These are phyloP conservation scores for Aspergillus heteromorphus DNA, from an alignment of 495 filamentous ascomycete species.

Conservation along the genomic window DNA sequence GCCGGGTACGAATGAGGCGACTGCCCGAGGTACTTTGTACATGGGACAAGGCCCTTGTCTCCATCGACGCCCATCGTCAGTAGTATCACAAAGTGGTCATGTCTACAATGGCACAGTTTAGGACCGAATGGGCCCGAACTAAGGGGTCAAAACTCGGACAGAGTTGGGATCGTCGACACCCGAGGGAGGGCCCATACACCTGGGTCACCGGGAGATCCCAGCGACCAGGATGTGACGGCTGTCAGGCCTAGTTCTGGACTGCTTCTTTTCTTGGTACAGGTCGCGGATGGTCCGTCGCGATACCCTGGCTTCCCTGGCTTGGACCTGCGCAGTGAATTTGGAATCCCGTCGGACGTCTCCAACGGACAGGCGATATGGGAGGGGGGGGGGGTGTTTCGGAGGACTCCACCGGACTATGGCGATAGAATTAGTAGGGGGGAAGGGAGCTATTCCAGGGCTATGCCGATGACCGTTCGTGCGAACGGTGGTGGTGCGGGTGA, in stretches of 20 bases:
- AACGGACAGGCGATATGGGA: conserved; percentile 5
- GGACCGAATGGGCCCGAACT: conserved; percentile 7
- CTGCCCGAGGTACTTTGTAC: not conserved
- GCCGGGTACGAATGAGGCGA: not conserved
- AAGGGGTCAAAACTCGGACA: conserved; percentile 11
- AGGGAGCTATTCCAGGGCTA: not conserved
- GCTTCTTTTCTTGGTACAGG: conserved; percentile 7
- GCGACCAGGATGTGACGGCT: conserved; percentile 32
- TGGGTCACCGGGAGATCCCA: conserved; percentile 31
- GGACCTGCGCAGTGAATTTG: conserved; percentile 8
- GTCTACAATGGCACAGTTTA: not conserved
- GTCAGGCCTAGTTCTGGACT: conserved; percentile 27
- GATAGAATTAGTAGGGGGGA: conserved; percentile 5
- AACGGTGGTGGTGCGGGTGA: not conserved
- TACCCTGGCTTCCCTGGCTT: not conserved
- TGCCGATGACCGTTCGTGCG: not conserved
- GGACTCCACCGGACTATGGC: conserved; percentile 1
- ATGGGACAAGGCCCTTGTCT: not conserved
- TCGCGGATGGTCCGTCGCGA: conserved; percentile 1
- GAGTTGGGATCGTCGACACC: conserved; percentile 22
- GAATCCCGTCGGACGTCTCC: conserved; percentile 15
- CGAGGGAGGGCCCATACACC: conserved; percentile 27
- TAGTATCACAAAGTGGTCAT: not conserved
- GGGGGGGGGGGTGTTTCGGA: conserved; percentile 1
- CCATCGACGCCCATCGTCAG: not conserved